These are phyloP conservation scores for Lithohypha guttulata DNA, from an alignment of 2,329 filamentous ascomycete species.

Conservation along the genomic window DNA sequence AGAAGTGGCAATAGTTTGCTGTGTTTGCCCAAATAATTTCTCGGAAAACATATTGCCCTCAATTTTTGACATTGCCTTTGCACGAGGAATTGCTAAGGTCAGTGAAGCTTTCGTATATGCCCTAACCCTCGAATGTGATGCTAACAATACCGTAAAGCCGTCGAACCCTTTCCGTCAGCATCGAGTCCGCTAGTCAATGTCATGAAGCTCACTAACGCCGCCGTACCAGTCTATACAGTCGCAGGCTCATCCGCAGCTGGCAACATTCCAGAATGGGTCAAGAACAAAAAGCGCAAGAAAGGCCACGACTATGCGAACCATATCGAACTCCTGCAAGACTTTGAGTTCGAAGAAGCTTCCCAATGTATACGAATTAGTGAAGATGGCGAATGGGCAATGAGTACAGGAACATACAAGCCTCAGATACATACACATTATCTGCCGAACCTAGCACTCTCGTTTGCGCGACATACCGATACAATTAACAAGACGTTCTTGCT, in stretches of 20 bases:
- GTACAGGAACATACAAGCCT: slow-evolving; percentile 65
- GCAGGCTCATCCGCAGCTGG: slow-evolving; percentile 80
- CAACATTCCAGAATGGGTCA: slow-evolving; percentile 89
- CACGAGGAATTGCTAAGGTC: too few relatives aligned
- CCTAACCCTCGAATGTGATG: too few relatives aligned
- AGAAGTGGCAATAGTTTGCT: too few relatives aligned
- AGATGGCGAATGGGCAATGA: slow-evolving; percentile 96
- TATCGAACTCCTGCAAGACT: slow-evolving; percentile 90
- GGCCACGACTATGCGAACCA: slow-evolving; percentile 88
- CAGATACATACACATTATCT: slow-evolving; percentile 96
- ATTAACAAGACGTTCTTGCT: slow-evolving; percentile 86
- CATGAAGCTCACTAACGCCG: slow-evolving; percentile 51
- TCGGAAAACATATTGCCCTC: too few relatives aligned
- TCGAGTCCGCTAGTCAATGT: too few relatives aligned
- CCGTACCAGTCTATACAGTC: slow-evolving; percentile 88
- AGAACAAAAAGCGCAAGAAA: slow-evolving; percentile 81
- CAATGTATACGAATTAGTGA: slow-evolving; percentile 81
- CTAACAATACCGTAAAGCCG: too few relatives aligned
- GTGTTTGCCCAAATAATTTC: too few relatives aligned
- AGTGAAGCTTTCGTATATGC: too few relatives aligned
- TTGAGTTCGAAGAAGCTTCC: slow-evolving; percentile 94
- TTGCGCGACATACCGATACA: slow-evolving; percentile 78
- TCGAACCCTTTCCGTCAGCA: too few relatives aligned
- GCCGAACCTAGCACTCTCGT: slow-evolving; percentile 86
- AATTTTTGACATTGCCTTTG: too few relatives aligned